A percentile compares a stretch with the other conserved stretches of the same genome.
Conservation (phyloP, 1,284 basidiomycete species). For the Cutaneotrichosporon daszewskae region DNA sequence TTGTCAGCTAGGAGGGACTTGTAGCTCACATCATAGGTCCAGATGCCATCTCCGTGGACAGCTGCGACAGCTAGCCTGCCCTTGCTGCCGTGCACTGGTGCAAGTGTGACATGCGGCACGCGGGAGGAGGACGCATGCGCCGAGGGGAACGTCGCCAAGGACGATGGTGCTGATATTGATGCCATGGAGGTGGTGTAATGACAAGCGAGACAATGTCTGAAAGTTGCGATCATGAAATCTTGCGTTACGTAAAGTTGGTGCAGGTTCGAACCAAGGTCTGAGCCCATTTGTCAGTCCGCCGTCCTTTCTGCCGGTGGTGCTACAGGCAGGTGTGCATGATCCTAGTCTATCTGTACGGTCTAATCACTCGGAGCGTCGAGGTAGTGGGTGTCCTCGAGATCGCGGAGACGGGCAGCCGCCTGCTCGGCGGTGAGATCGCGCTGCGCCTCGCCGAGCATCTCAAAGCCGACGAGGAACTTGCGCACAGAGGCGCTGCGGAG, state of each 20-base stretch:
- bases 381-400: constrained; percentile 55
- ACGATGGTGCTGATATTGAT: constrained; percentile 36
- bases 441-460: constrained; percentile 87
- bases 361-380: constrained; percentile 39
- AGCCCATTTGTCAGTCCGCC: too few relatives aligned
- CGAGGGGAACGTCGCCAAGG: constrained; percentile 36
- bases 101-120: constrained; percentile 32
- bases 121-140: constrained; percentile 39
- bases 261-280: too few relatives aligned
- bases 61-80: constrained; percentile 38
- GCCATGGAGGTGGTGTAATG: too few relatives aligned
- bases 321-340: too few relatives aligned
- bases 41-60: constrained; percentile 46
- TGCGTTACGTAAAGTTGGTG: too few relatives aligned
- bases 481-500: constrained; percentile 73
- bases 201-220: too few relatives aligned
- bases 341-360: too few relatives aligned
- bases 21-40: constrained; percentile 47
- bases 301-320: too few relatives aligned
- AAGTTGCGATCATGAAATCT: too few relatives aligned
- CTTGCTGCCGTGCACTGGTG: constrained; percentile 33
- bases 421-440: constrained; percentile 87
- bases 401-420: constrained; percentile 64
- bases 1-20: neutral
- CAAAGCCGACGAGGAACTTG: constrained; percentile 93